phyloP scores from a whole-genome alignment of 2,329 filamentous ascomycete species.

The Pseudocercospora macadamiae region DNA sequence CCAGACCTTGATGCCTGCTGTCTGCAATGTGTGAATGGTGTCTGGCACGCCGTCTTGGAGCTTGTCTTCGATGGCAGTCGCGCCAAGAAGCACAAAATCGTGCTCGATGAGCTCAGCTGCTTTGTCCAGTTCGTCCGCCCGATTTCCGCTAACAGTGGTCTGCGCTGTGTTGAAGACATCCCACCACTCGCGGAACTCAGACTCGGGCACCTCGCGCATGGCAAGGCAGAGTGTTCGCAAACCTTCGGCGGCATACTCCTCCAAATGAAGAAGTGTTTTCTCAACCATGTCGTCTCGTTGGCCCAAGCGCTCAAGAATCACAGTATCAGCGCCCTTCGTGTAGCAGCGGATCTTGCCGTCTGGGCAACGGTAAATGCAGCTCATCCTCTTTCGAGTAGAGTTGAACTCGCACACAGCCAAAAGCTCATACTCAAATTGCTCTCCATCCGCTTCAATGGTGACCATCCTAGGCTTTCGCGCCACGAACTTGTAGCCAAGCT shows the following conservation, averaged over 20 bases:
- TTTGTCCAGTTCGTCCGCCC: constrained; percentile 94
- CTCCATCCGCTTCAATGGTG: constrained; percentile 74
- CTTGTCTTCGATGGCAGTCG: constrained; percentile 95
- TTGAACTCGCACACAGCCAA: constrained; percentile 99
- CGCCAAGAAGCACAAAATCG: constrained; percentile 86
- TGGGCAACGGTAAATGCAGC: constrained; percentile 92
- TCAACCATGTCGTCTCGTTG: constrained; percentile 81
- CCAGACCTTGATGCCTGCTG: constrained; percentile 98
- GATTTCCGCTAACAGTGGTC: constrained; percentile 88
- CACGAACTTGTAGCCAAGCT: constrained; percentile 84
- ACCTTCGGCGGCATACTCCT: constrained; percentile 97
- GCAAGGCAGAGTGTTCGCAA: constrained; percentile 91
- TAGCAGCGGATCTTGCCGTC: constrained; percentile 94
- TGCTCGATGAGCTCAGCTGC: constrained; percentile 94
- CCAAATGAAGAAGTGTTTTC: constrained; percentile 88
- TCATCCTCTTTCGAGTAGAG: constrained; percentile 96
- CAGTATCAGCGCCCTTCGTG: constrained; percentile 95
- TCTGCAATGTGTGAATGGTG: constrained; percentile 95
- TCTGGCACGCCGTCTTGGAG: constrained; percentile 97
- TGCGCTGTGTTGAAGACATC: constrained; percentile 83
- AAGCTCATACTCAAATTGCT: constrained; percentile 81
- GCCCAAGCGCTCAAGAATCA: constrained; percentile 88
- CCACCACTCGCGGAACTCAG: constrained; percentile 86
- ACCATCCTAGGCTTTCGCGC: constrained; percentile 89
- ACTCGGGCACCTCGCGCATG: constrained; percentile 88